Evolutionary conservation across 2,329 filamentous ascomycete species (phyloP).

Genomic region (Fusarium begoniae): DNA sequence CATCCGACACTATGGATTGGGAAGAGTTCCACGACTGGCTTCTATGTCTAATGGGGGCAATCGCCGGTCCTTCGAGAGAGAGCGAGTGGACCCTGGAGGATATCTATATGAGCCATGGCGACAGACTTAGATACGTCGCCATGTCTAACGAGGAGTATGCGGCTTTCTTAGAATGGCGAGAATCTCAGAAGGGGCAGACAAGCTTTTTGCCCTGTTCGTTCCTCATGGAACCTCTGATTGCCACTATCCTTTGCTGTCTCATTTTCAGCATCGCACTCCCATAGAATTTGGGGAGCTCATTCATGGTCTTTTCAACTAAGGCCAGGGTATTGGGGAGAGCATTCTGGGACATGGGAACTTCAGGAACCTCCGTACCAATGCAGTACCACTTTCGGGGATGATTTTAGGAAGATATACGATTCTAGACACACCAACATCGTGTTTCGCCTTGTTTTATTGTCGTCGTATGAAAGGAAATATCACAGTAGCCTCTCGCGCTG

Average conservation of each 20-base stretch:
- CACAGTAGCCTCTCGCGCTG: background rate
- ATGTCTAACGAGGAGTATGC: background rate
- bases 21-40: background rate
- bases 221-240: background rate
- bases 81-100: background rate
- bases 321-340: background rate
- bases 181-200: too few relatives aligned
- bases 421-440: too few relatives aligned
- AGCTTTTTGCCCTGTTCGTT: background rate
- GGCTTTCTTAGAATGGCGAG: background rate
- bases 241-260: background rate
- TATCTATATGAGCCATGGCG: background rate
- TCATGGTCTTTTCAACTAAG: background rate
- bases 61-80: accelerated
- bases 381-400: background rate
- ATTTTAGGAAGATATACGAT: background rate
- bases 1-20: background rate
- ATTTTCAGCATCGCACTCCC: background rate
- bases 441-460: too few relatives aligned
- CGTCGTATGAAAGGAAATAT: too few relatives aligned
- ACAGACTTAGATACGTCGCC: background rate
- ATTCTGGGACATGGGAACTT: accelerated
- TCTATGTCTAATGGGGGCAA: too few relatives aligned
- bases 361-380: accelerated
- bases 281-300: background rate